Evolutionary conservation across 2,329 filamentous ascomycete species (phyloP).

Genomic region (Exophiala spinifera): DNA sequence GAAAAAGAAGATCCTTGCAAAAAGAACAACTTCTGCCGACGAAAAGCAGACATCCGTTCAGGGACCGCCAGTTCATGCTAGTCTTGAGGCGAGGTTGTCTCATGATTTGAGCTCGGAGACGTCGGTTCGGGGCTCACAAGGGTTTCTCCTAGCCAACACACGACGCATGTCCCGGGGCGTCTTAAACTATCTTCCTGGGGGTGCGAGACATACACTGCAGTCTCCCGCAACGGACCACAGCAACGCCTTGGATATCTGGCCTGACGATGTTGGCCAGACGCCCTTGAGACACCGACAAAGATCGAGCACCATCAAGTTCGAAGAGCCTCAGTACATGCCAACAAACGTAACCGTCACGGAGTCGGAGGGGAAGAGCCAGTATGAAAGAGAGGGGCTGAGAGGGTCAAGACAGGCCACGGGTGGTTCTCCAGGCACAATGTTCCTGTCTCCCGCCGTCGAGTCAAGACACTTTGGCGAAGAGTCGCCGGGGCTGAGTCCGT

Average conservation of each 20-base stretch:
- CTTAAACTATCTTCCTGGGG: slow-evolving; percentile 11
- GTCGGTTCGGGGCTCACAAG: slow-evolving; percentile 15
- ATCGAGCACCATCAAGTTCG: slow-evolving; percentile 21
- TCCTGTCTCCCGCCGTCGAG: neutral
- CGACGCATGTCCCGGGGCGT: slow-evolving; percentile 20
- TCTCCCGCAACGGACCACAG: neutral
- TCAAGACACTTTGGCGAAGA: neutral
- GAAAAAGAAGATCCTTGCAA: slow-evolving; percentile 15
- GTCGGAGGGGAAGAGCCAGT: neutral
- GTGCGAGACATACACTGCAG: neutral
- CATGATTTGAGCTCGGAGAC: slow-evolving; percentile 13
- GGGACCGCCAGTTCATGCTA: slow-evolving; percentile 17
- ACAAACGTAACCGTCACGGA: neutral
- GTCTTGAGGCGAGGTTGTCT: slow-evolving; percentile 18
- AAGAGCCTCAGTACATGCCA: slow-evolving; percentile 7
- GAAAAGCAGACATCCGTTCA: slow-evolving; percentile 7
- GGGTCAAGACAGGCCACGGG: neutral
- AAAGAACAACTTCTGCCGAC: neutral
- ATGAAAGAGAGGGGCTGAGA: slow-evolving; percentile 3
- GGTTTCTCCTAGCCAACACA: slow-evolving; percentile 12
- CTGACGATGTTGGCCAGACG: slow-evolving; percentile 2
- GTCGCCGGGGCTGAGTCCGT: neutral
- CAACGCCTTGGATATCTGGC: neutral
- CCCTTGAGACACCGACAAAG: neutral
- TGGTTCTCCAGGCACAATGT: neutral